Conservation (phyloP, 345 rosid genomes). For the Citrus cavaleriei region DNA sequence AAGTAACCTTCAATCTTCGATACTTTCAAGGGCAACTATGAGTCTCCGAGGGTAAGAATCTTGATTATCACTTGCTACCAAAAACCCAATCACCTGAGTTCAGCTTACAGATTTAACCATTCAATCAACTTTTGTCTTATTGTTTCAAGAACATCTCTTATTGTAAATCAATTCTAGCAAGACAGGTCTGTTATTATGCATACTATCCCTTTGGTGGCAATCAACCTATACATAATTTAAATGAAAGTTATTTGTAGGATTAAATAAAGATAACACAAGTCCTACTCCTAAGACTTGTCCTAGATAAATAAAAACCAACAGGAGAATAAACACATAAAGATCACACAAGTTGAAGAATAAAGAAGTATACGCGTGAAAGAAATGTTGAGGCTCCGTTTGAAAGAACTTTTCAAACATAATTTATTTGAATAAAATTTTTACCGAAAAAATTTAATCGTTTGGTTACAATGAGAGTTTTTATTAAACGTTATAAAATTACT, state of each 20-base stretch:
- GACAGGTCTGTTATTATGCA: background rate
- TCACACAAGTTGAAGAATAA: background rate
- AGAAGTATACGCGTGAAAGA: background rate
- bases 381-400: too few relatives aligned
- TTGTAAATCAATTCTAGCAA: background rate
- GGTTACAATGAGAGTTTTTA: too few relatives aligned
- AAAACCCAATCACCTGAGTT: background rate
- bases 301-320: background rate
- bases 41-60: too few relatives aligned
- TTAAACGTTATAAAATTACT: too few relatives aligned
- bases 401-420: too few relatives aligned
- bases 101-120: background rate
- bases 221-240: background rate
- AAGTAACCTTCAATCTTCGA: too few relatives aligned
- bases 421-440: too few relatives aligned
- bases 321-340: background rate
- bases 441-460: too few relatives aligned
- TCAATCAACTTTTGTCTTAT: background rate
- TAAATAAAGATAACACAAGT: background rate
- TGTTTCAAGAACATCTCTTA: background rate
- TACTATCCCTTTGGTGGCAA: background rate
- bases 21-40: too few relatives aligned
- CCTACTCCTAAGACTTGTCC: background rate
- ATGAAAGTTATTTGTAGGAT: background rate
- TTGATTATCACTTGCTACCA: too few relatives aligned